Evolutionary conservation across 2,329 filamentous ascomycete genomes (phyloP).

Genomic region (Ophiobolus disseminans): DNA sequence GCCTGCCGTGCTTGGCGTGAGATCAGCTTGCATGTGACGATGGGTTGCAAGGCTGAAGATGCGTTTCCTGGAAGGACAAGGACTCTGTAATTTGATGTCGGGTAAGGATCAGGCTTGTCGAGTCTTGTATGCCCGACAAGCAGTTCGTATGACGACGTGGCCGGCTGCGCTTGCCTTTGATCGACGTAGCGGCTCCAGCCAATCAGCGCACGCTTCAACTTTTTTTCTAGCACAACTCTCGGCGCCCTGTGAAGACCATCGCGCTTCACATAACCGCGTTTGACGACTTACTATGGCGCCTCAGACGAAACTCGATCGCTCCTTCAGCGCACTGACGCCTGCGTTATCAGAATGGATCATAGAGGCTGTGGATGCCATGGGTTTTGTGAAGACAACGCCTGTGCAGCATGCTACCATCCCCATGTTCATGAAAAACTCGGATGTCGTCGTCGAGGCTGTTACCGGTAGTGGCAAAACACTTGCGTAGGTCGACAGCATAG

Average conservation of each 20-base stretch:
- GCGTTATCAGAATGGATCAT: constrained; percentile 82
- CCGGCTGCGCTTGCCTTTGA: not conserved
- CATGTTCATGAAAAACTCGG: constrained; percentile 86
- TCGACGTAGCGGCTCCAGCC: constrained; percentile 14
- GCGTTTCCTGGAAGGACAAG: not conserved
- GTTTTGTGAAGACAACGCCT: constrained; percentile 86
- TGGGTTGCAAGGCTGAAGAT: not conserved
- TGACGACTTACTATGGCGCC: constrained; percentile 37
- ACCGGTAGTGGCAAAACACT: constrained; percentile 48
- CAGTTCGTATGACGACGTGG: constrained; percentile 7
- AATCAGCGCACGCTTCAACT: constrained; percentile 13
- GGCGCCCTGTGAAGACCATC: constrained; percentile 9
- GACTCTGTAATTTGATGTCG: not conserved
- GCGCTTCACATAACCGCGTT: not conserved
- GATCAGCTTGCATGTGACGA: constrained; percentile 29
- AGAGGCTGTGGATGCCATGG: constrained; percentile 82
- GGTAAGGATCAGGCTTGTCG: not conserved
- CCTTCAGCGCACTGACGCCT: constrained; percentile 74
- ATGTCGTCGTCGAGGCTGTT: constrained; percentile 82
- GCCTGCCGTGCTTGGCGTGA: constrained; percentile 31
- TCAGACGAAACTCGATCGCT: constrained; percentile 49
- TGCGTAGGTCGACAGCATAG: constrained; percentile 21
- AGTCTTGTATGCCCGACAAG: not conserved
- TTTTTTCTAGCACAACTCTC: constrained; percentile 28
- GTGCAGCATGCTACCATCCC: constrained; percentile 94